Evolutionary conservation across 2,329 filamentous ascomycete species (phyloP), one percentile per base, ranked within the genome.

Genomic region (Chrysoporthe puriensis): DNA sequence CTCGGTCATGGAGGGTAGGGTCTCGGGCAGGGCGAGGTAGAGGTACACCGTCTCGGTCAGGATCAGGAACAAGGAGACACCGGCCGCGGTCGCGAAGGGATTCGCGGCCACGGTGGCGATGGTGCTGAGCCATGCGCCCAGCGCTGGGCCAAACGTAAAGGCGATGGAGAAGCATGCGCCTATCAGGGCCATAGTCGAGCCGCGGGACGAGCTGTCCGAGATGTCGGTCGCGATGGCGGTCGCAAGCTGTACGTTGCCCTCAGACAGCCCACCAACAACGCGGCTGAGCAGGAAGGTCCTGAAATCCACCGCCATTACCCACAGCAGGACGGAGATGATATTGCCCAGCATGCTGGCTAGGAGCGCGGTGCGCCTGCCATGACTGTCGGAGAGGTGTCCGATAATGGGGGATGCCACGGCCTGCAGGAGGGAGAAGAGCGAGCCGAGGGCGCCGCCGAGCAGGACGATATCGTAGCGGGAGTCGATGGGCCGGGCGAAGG

Each of bases 181-280:
- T 40, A 99, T 95, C 65, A 99, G 85, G 8, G 96, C 96, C 93
- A 99, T 97, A 54, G 96, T 97, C 26, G 93, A 89, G 32, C 95
- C 93, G 40, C 96, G 88, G 74, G 90, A 91, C 67, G 87, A 86
- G 73, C 95, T 91, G 74, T 96, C 94, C 56, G 93, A 97, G 72
- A 99, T 94, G 77, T 99, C 96, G 50, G 95, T 96, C 21, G 96
- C 96, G 77, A 99, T 98, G 54, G 96, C 95, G 71, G 95, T 96
- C 4, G 96, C 95, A 16, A 99, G 85, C 82, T 99, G 96, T 2
- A 99, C 92, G 74, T 99, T 99, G 70, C 96, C 96, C 81, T 99
- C 96, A 66, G 94, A 97, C 71, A 99, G 80, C 0, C 96, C 96
- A 34, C 96, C 96, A 0, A 99, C 92, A 2, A 99, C 82, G 62